Base-by-base conservation (phyloP, 1,284 basidiomycete genomes). In the Pascua guehoae region DNA sequence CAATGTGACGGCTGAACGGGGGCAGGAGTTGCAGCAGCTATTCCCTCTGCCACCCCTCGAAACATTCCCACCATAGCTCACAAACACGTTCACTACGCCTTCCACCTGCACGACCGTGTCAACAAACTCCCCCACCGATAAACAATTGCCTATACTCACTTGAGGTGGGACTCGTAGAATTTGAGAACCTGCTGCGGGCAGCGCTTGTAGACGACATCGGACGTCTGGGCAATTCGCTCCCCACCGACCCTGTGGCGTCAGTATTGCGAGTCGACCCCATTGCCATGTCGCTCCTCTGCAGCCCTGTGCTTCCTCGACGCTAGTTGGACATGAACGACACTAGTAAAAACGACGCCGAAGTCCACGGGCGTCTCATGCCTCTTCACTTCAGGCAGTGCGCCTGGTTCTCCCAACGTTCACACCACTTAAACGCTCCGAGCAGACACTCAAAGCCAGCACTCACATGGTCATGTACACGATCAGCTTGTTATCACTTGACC, bases 161-260 rank as follows among this genome's bases (percentile, higher is more conserved):
- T 73, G 51, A 77, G 69, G 61, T 76, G 74, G 12, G 55, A 49
- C 54, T 77, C 73, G 65, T 76, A 77, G 56, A 76, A 77, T 41
- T 70, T 55, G 43, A 76, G 62, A 48, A 77, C 63, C 52, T 69
- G 68, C 58, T 73, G 69, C 0, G 74, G 75, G 52, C 71, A 75
- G 46, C 73, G 66, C 42, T 49, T 58, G 60, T 75, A 68, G 5
- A 61, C 71, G 5, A 72, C 54, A 1, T 66, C 65, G 5, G 63
- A 67, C 7, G 61, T 42, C 17, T 69, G 60, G 8, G 57, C 62
- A 0, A 67, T 57, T 24, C 66, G 65, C 48, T 73, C 70, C 5
- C 73, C 72, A 36, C 63, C 65, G 32, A 51, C 63, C 75, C 75
- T 77, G 57, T 24, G 1, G 5, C 7, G 55, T 59, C 47, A 59